Conservation (phyloP, 2,329 filamentous ascomycete genomes). For the Cordyceps farinosa region DNA sequence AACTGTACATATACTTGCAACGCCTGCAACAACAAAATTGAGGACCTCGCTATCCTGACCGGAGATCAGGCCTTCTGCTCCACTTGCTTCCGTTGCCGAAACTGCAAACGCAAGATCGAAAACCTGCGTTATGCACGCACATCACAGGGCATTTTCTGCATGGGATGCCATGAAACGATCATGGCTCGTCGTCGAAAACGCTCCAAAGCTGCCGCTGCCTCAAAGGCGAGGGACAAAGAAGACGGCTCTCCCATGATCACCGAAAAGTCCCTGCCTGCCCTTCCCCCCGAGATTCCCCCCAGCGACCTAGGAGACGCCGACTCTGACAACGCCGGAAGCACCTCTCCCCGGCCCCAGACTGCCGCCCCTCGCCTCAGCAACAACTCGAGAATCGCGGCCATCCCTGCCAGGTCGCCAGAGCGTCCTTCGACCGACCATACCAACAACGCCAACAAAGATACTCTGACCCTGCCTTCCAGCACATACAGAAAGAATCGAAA, state of each 20-base stretch:
- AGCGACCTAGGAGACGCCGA: slow-evolving; percentile 58
- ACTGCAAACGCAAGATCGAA: slow-evolving; percentile 98
- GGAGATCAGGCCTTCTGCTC: slow-evolving; percentile 98
- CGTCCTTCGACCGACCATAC: slow-evolving; percentile 34
- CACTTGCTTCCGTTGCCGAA: slow-evolving; percentile 93
- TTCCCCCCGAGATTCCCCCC: slow-evolving; percentile 71
- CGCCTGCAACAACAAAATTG: slow-evolving; percentile 95
- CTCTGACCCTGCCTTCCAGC: slow-evolving; percentile 67
- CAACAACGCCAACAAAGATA: slow-evolving; percentile 43
- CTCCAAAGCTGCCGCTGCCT: slow-evolving; percentile 61
- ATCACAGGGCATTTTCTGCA: slow-evolving; percentile 98
- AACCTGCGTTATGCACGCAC: slow-evolving; percentile 96
- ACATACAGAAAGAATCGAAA: slow-evolving; percentile 76
- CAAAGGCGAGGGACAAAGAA: slow-evolving; percentile 62
- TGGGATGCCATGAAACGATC: slow-evolving; percentile 95
- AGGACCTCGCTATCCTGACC: slow-evolving; percentile 94
- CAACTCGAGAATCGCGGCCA: slow-evolving; percentile 52
- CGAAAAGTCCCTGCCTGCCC: slow-evolving; percentile 89
- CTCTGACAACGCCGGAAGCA: slow-evolving; percentile 65
- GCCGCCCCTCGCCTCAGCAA: slow-evolving; percentile 45
- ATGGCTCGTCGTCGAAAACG: slow-evolving; percentile 92
- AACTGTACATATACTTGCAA: slow-evolving; percentile 99
- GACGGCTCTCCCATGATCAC: slow-evolving; percentile 61
- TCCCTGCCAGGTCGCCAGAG: slow-evolving; percentile 54
- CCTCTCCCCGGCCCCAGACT: slow-evolving; percentile 58